A percentile compares a stretch with the other conserved stretches of the same genome.
These are phyloP conservation scores for Lichtheimia ramosa DNA, from an alignment of 371 early-diverging fungal species.

Conservation along the genomic window DNA sequence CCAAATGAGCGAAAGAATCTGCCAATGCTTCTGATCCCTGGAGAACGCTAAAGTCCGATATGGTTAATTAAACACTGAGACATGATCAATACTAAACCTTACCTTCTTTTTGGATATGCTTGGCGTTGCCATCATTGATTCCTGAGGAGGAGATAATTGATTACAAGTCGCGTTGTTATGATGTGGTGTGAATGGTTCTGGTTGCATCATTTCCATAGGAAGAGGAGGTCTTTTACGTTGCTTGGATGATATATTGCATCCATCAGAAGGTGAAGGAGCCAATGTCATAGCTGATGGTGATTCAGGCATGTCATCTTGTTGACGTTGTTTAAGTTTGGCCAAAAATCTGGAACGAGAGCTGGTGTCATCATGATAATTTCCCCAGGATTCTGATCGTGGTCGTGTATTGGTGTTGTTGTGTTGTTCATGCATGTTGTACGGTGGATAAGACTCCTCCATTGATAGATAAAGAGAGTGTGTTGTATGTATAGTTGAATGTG, in stretches of 20 bases:
- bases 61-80: background rate
- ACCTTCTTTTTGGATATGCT: background rate
- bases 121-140: too few relatives aligned
- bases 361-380: too few relatives aligned
- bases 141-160: background rate
- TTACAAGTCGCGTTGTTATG: background rate
- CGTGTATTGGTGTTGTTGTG: too few relatives aligned
- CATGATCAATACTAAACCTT: background rate
- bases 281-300: too few relatives aligned
- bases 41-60: background rate
- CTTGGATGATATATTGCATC: too few relatives aligned
- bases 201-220: background rate
- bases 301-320: too few relatives aligned
- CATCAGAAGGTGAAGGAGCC: too few relatives aligned
- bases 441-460: background rate
- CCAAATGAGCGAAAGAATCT: background rate
- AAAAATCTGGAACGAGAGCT: too few relatives aligned
- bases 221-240: background rate
- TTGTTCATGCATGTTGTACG: too few relatives aligned
- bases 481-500: background rate
- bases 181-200: background rate
- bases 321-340: too few relatives aligned
- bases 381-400: too few relatives aligned
- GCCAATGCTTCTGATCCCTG: background rate
- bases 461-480: background rate